Base-by-base conservation (phyloP, 1,284 basidiomycete genomes). In the Microbotryum saponariae region DNA sequence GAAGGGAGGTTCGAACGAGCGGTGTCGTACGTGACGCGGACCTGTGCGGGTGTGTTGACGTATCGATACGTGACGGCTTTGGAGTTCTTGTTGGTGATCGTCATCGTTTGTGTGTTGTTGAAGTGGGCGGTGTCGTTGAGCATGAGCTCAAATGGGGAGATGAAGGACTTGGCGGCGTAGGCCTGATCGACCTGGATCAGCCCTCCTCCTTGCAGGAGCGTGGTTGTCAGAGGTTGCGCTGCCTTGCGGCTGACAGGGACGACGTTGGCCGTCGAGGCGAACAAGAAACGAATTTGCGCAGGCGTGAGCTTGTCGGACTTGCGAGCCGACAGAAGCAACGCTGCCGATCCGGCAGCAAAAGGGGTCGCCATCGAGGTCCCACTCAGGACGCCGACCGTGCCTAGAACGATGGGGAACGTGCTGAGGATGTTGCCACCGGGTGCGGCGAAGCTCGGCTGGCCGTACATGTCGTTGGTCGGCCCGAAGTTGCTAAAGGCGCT, bases 81-180 rank as follows among this genome's bases (percentile, higher is more conserved):
- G 20, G 48, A 50, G 20, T 50, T 50, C 21, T 27, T 21, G 48
- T 50, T 50, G 21, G 59, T 55, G 56, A 77, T 78, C 73, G 68
- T 72, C 51, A 75, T 56, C 45, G 62, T 67, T 55, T 74, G 83
- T 77, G 70, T 58, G 57, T 75, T 72, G 56, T 76, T 73, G 71
- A 83, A 83, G 71, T 85, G 76, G 2, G 82, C 79, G 1, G 86
- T 87, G 73, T 87, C 85, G 71, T 87, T 89, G 57, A 87, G 76
- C 64, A 83, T 74, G 25, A 87, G 75, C 72, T 84, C 80, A 4
- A 81, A 79, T 8, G 83, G 85, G 4, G 79, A 79, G 25, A 87
- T 76, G 27, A 79, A 70, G 4, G 83, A 82, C 6, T 77, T 79
- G 4, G 80, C 76, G 65, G 81, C 78, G 55, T 87, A 76, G 0